These are phyloP conservation scores for Lentinula lateritia DNA, from an alignment of 768 basidiomycete genomes.

Conservation along the genomic window DNA sequence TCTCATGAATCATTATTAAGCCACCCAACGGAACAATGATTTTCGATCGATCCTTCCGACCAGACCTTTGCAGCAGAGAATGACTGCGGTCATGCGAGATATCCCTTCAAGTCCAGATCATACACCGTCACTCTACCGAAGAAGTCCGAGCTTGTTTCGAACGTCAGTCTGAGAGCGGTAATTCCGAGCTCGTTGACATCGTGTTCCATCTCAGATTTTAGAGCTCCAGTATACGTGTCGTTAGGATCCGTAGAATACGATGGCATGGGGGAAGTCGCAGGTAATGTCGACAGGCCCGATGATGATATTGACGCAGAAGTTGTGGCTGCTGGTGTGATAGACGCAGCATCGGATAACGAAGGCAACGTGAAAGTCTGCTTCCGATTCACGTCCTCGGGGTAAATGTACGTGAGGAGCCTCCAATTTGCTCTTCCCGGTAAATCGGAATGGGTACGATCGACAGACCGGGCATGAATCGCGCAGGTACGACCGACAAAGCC, in stretches of 20 bases:
- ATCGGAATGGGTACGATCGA: conserved; percentile 14
- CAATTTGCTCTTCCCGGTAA: conserved; percentile 31
- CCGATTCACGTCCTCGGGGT: conserved; percentile 77
- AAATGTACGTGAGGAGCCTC: conserved; percentile 49
- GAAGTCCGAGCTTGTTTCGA: conserved; percentile 80
- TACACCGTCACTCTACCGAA: conserved; percentile 79
- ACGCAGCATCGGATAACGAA: not conserved
- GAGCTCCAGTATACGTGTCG: too few relatives aligned
- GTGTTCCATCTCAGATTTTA: too few relatives aligned
- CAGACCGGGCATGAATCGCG: conserved; percentile 33
- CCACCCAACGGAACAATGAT: too few relatives aligned
- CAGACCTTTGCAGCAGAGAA: not conserved
- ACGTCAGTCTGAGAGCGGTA: conserved; percentile 58
- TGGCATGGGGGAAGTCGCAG: not conserved
- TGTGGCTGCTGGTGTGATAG: not conserved
- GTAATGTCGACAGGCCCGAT: not conserved
- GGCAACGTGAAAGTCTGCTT: conserved; percentile 49
- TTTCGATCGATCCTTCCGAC: not conserved
- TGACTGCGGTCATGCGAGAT: not conserved
- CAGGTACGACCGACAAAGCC: conserved; percentile 78
- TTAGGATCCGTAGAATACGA: too few relatives aligned
- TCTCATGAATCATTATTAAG: too few relatives aligned
- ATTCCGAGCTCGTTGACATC: conserved; percentile 8
- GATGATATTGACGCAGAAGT: not conserved
- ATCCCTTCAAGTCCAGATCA: conserved; percentile 43